Evolutionary conservation across 495 filamentous ascomycete species (phyloP), one percentile per base, ranked within the genome.

Genomic region (Aspergillus saccharolyticus): DNA sequence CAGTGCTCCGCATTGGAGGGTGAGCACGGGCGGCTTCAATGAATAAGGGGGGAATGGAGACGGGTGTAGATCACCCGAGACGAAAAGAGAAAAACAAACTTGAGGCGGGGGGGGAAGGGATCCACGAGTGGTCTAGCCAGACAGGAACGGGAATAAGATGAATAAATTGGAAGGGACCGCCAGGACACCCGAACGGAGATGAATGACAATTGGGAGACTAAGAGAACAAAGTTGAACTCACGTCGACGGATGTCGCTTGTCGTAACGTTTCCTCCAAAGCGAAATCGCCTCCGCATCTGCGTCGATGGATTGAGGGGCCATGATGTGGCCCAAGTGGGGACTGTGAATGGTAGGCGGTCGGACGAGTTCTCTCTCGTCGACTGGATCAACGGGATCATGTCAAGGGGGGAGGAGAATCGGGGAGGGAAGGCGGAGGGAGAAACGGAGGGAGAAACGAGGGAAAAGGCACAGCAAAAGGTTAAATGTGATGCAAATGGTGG

Each of bases 261-360:
- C 62, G 28, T 62, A 65, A 51, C 65, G 61, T 47, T 58, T 64
- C 39, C 48, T 63, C 65, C 65, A 67, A 33, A 60, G 53, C 47
- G 42, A 52, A 15, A 48, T 17, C 18, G 56, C 18, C 25, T 66
- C 63, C 20, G 55, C 55, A 47, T 58, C 42, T 52, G 42, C 24
- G 53, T 55, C 17, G 28, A 57, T 39, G 47, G 55, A 30, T 22
- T 51, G 58, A 46, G 56, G 47, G 44, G 63, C 42, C 63, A 66
- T 66, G 17, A 43, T 58, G 51, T 33, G 21, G 44, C 43, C 44
- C 45, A 44, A 25, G 42, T 28, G 62, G 55, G 45, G 52, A 39
- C 50, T 56, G 56, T 19, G 59, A 30, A 59, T 56, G n/a, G 54
- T 39, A 51, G 58, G 54, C 56, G 44, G 53, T 57, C 60, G 59